These are phyloP conservation scores for Neurospora hispaniola DNA, from an alignment of 495 filamentous ascomycete genomes.

Conservation along the genomic window DNA sequence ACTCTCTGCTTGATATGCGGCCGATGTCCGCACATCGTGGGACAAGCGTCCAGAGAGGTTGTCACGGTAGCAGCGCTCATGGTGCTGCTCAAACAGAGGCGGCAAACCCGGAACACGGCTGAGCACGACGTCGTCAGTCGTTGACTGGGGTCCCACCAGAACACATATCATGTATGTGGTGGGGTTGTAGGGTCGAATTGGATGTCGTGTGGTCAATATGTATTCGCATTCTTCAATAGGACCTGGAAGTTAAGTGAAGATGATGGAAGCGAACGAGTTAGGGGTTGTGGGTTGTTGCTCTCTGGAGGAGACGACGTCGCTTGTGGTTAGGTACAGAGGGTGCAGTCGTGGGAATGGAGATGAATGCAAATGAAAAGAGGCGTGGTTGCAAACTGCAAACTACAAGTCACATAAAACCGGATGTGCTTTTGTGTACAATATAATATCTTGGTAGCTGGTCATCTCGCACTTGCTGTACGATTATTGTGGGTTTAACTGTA, in stretches of 20 bases:
- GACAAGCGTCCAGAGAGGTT: background rate
- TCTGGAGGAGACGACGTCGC: background rate
- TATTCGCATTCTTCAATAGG: too few species aligned
- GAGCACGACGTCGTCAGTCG: background rate
- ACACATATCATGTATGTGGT: background rate
- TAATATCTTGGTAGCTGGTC: background rate
- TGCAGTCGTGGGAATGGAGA: background rate
- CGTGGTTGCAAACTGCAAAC: background rate
- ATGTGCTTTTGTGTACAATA: background rate
- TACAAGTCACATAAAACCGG: background rate
- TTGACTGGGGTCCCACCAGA: background rate
- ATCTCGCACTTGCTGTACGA: background rate
- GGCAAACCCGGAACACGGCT: background rate
- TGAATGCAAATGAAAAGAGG: background rate
- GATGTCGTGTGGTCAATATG: too few species aligned
- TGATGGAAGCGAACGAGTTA: too few species aligned
- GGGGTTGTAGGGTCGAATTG: background rate
- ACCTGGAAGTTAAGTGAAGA: too few species aligned
- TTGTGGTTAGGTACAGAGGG: background rate
- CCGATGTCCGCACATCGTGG: background rate
- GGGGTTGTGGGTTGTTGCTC: too few species aligned
- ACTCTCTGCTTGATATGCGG: background rate
- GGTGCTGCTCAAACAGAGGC: background rate
- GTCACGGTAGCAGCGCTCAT: background rate
- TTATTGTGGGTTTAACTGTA: background rate